These are phyloP conservation scores for Puccinellia tenuiflora DNA, from an alignment of 176 grass and related monocot species.

Conservation along the genomic window DNA sequence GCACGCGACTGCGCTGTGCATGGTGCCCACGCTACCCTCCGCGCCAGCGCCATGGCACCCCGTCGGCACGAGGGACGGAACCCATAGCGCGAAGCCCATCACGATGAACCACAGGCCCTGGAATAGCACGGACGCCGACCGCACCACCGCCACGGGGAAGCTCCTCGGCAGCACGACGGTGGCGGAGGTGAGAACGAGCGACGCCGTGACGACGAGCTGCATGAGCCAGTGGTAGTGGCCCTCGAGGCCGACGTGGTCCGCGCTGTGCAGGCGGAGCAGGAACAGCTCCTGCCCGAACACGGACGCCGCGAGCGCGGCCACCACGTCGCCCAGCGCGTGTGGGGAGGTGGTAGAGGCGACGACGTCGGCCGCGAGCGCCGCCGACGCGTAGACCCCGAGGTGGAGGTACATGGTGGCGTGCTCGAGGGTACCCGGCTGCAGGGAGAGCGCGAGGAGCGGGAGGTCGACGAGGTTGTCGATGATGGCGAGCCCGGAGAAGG, in stretches of 20 bases:
- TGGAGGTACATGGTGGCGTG: constrained; percentile 94
- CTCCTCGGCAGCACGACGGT: constrained; percentile 34
- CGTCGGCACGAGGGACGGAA: constrained; percentile 49
- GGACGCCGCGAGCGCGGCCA: constrained; percentile 57
- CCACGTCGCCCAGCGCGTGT: constrained; percentile 21
- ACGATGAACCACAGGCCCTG: constrained; percentile 78
- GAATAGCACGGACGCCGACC: constrained; percentile 59
- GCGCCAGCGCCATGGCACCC: constrained; percentile 42
- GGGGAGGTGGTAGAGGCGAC: not conserved
- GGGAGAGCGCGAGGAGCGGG: constrained; percentile 42
- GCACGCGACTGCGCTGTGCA: constrained; percentile 46
- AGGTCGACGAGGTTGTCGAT: constrained; percentile 56
- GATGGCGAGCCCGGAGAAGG: constrained; percentile 59
- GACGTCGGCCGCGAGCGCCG: constrained; percentile 48
- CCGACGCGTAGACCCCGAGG: constrained; percentile 54
- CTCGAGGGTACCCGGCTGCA: constrained; percentile 60
- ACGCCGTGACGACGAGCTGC: constrained; percentile 44
- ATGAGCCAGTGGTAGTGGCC: constrained; percentile 94
- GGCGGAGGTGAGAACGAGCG: constrained; percentile 22
- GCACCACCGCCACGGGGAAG: constrained; percentile 45
- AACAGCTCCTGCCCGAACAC: constrained; percentile 79
- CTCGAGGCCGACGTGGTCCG: constrained; percentile 65
- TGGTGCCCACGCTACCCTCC: not conserved
- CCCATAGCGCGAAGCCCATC: constrained; percentile 74
- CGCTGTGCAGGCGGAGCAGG: constrained; percentile 68